Percentiles rank a stretch among this genome's conserved stretches.
phyloP scores from a whole-genome alignment of 768 basidiomycete genomes.

The Terana coerulea region DNA sequence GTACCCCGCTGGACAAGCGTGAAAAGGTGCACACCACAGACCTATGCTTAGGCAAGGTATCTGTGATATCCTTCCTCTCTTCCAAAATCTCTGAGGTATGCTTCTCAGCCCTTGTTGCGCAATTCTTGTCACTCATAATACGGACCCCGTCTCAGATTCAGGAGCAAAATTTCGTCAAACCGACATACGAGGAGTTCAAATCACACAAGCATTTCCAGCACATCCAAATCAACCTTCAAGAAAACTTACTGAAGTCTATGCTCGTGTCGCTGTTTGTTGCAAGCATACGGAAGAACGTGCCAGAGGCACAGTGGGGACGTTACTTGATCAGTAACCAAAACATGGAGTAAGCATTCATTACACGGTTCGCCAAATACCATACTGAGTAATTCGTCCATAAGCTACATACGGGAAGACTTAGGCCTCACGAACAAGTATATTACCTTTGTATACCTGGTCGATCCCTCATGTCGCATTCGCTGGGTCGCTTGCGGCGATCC shows the following conservation, averaged over 20 bases:
- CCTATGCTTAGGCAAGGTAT: conserved; percentile 71
- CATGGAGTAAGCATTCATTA: conserved; percentile 62
- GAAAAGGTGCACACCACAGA: conserved; percentile 69
- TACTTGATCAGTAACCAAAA: conserved; percentile 83
- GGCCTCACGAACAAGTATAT: conserved; percentile 88
- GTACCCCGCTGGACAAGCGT: conserved; percentile 58
- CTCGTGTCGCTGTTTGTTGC: conserved; percentile 83
- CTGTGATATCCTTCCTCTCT: conserved; percentile 77
- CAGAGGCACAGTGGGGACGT: conserved; percentile 57
- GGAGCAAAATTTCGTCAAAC: conserved; percentile 62
- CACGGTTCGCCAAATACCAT: too few species aligned
- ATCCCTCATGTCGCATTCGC: conserved; percentile 77
- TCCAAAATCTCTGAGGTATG: conserved; percentile 86
- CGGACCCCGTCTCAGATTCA: conserved; percentile 54
- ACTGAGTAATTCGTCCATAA: too few species aligned
- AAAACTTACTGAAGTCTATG: conserved; percentile 88
- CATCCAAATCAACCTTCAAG: conserved; percentile 89
- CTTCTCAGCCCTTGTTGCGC: neutral
- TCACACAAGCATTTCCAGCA: conserved; percentile 64
- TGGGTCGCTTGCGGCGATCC: conserved; percentile 94
- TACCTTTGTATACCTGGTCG: conserved; percentile 90
- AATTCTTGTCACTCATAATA: neutral
- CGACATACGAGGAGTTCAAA: conserved; percentile 49
- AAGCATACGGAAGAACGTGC: conserved; percentile 64
- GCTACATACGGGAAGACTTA: conserved; percentile 73